Evolutionary conservation across 192 early-diverging fungal genomes (phyloP).

Genomic region (Gaertneriomyces semiglobifer): DNA sequence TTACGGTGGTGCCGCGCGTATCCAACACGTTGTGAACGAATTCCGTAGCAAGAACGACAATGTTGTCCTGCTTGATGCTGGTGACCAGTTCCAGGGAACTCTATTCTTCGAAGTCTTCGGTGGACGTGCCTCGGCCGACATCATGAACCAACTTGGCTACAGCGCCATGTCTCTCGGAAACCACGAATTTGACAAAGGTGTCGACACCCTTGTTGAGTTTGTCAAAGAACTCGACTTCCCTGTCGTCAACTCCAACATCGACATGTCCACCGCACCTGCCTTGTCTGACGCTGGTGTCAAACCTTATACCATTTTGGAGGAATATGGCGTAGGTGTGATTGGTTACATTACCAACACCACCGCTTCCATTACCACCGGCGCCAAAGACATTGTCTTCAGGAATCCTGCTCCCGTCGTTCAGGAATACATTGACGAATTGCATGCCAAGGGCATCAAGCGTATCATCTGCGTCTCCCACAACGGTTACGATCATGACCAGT

Average conservation of each 20-base stretch:
- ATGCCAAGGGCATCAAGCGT: constrained; percentile 57
- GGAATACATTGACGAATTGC: constrained; percentile 60
- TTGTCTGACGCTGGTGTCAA: constrained; percentile 46
- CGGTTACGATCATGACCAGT: constrained; percentile 69
- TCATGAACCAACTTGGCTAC: constrained; percentile 66
- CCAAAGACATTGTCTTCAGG: constrained; percentile 46
- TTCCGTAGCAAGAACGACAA: constrained; percentile 49
- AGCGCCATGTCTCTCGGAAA: constrained; percentile 52
- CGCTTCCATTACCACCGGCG: constrained; percentile 52
- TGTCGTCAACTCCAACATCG: constrained; percentile 66
- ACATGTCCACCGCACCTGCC: constrained; percentile 29
- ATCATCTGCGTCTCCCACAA: constrained; percentile 70
- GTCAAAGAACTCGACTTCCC: constrained; percentile 59
- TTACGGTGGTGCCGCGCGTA: constrained; percentile 62
- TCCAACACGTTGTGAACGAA: constrained; percentile 55
- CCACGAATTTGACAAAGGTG: constrained; percentile 76
- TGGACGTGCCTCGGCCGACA: constrained; percentile 51
- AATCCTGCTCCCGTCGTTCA: constrained; percentile 62
- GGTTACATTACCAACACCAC: constrained; percentile 60
- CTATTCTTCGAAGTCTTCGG: constrained; percentile 66
- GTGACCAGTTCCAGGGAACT: constrained; percentile 65
- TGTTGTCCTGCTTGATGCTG: constrained; percentile 68
- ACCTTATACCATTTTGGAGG: constrained; percentile 65
- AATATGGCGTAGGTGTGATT: constrained; percentile 65
- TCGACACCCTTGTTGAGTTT: constrained; percentile 49